phyloP scores from a whole-genome alignment of 257 asterid genomes.

The Jacaranda copaia region DNA sequence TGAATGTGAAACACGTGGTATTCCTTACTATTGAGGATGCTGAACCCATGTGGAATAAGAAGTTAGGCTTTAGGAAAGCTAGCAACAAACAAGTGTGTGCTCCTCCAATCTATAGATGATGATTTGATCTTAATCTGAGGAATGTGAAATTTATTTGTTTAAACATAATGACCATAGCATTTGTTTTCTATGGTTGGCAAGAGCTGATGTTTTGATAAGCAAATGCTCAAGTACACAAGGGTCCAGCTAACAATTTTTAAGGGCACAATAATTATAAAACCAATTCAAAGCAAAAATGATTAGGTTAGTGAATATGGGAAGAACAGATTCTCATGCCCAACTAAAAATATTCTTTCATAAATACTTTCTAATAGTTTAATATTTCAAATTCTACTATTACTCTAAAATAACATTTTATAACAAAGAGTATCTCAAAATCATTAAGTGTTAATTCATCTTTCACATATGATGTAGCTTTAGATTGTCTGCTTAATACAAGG shows the following conservation, averaged over 20 bases:
- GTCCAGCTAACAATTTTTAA: constrained; percentile 83
- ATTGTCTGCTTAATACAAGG: constrained; percentile 22
- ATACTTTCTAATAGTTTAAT: no score
- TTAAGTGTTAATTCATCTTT: constrained; percentile 19
- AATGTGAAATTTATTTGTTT: no score
- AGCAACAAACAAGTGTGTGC: constrained; percentile 75
- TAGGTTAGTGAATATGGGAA: no score
- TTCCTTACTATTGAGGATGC: constrained; percentile 28
- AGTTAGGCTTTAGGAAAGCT: constrained; percentile 85
- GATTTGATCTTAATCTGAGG: neutral
- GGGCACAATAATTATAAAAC: constrained; percentile 50
- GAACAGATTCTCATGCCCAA: no score
- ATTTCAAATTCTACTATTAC: no score
- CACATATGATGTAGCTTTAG: no score
- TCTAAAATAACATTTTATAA: no score
- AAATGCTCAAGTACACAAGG: constrained; percentile 79
- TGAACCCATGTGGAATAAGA: constrained; percentile 87
- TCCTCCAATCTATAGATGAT: neutral
- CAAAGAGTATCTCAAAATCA: neutral
- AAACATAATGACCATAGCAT: no score
- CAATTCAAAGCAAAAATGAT: no score
- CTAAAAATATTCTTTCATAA: no score
- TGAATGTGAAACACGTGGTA: constrained; percentile 82
- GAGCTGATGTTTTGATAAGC: constrained; percentile 21
- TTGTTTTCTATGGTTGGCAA: constrained; percentile 1